A percentile compares a stretch with the other conserved stretches of the same genome.
These are phyloP conservation scores for Leptographium wingfieldii DNA, from an alignment of 2,329 filamentous ascomycete genomes.

Conservation along the genomic window DNA sequence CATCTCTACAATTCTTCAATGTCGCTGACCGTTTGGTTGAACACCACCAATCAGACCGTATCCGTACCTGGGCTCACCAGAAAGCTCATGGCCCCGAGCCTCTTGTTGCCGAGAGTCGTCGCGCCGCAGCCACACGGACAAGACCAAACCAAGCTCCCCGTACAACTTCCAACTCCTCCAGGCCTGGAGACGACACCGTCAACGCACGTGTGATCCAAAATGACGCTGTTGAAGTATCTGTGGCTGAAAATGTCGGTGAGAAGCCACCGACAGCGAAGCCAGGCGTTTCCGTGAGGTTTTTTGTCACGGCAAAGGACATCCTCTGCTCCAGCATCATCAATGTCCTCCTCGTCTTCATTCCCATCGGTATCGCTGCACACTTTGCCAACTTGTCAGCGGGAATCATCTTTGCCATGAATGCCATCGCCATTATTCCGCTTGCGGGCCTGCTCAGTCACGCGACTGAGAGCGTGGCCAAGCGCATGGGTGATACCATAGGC, in stretches of 20 bases:
- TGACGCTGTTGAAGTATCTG: background rate
- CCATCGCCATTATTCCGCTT: slow-evolving; percentile 68
- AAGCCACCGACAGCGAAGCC: slow-evolving; percentile 8
- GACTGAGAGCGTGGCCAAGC: slow-evolving; percentile 76
- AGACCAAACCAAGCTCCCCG: background rate
- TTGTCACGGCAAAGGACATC: slow-evolving; percentile 35
- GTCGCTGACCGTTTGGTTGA: background rate
- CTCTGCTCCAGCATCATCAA: slow-evolving; percentile 53
- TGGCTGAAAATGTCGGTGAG: slow-evolving; percentile 1
- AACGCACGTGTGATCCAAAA: background rate
- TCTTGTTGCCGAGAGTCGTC: slow-evolving; percentile 4
- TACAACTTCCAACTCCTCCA: background rate
- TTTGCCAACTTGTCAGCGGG: slow-evolving; percentile 22
- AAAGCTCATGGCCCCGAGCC: slow-evolving; percentile 17
- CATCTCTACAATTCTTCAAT: background rate
- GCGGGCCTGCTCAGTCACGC: slow-evolving; percentile 72
- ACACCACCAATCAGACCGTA: slow-evolving; percentile 13
- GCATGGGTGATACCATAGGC: slow-evolving; percentile 73
- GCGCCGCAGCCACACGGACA: background rate
- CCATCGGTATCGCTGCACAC: slow-evolving; percentile 49
- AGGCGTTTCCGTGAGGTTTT: slow-evolving; percentile 22
- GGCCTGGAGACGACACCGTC: background rate
- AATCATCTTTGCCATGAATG: slow-evolving; percentile 48
- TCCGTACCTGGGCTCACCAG: slow-evolving; percentile 17
- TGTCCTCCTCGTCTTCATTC: slow-evolving; percentile 56